These are phyloP conservation scores for Paramecium biaurelia DNA, from an alignment of 73 alveolate species.

Conservation along the genomic window DNA sequence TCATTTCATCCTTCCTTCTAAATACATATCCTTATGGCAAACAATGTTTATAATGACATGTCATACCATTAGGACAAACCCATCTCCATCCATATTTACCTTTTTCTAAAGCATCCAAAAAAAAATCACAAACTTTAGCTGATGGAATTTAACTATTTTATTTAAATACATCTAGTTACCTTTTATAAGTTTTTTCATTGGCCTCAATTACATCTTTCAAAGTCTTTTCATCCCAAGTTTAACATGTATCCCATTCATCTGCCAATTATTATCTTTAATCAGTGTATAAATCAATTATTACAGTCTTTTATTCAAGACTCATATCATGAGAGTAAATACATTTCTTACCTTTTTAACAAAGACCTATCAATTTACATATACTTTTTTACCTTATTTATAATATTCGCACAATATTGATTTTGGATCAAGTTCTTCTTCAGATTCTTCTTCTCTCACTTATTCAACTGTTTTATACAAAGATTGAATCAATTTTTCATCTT, in stretches of 20 bases:
- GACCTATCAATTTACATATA: slow-evolving; percentile 39
- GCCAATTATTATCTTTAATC: slow-evolving; percentile 75
- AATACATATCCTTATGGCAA: slow-evolving; percentile 91
- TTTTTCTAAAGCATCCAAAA: slow-evolving; percentile 93
- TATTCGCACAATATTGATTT: slow-evolving; percentile 86
- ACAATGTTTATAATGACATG: slow-evolving; percentile 75
- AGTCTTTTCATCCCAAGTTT: slow-evolving; percentile 54
- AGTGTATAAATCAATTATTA: slow-evolving; percentile 88
- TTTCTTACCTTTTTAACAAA: slow-evolving; percentile 92
- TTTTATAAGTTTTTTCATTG: slow-evolving; percentile 13
- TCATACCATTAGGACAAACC: slow-evolving; percentile 97
- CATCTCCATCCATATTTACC: slow-evolving; percentile 95
- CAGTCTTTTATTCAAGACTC: slow-evolving; percentile 81
- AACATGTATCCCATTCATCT: slow-evolving; percentile 58
- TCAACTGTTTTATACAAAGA: slow-evolving; percentile 83
- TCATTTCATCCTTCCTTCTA: slow-evolving; percentile 68
- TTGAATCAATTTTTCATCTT: slow-evolving; percentile 83
- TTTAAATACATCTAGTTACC: neutral
- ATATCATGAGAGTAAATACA: slow-evolving; percentile 93
- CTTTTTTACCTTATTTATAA: slow-evolving; percentile 77
- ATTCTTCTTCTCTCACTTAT: slow-evolving; percentile 67
- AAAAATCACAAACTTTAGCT: slow-evolving; percentile 70
- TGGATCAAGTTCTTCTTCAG: slow-evolving; percentile 85
- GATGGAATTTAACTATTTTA: slow-evolving; percentile 26
- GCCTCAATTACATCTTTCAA: slow-evolving; percentile 28